Percentiles rank a stretch among this genome's conserved stretches.
These are phyloP conservation scores for Reutealis trisperma DNA, from an alignment of 345 rosid species.

Conservation along the genomic window DNA sequence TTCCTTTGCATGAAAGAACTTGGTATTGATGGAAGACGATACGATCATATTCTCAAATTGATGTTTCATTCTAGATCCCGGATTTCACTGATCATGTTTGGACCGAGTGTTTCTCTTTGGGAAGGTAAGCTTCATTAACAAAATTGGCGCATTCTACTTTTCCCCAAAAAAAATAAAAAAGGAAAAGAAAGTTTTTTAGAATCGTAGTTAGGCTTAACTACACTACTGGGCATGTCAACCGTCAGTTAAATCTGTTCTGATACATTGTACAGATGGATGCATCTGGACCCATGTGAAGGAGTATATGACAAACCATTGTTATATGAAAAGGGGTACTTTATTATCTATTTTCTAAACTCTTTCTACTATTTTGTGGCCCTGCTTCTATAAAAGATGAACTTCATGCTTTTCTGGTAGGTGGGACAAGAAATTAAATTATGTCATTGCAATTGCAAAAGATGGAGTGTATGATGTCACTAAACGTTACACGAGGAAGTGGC, in stretches of 20 bases:
- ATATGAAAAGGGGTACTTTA: constrained; percentile 81
- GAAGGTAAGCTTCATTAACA: constrained; percentile 55
- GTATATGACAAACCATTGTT: constrained; percentile 73
- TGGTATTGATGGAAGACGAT: constrained; percentile 5
- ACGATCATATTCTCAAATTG: neutral
- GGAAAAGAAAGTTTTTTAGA: neutral
- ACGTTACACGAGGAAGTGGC: constrained; percentile 96
- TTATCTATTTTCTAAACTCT: constrained; percentile 6
- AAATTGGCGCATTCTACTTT: constrained; percentile 10
- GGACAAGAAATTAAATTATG: constrained; percentile 70
- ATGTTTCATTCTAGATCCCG: constrained; percentile 53
- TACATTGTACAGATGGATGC: constrained; percentile 74
- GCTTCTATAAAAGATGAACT: neutral
- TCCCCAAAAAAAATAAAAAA: no score
- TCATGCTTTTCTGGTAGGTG: constrained; percentile 50
- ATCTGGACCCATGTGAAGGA: constrained; percentile 93
- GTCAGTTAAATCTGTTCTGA: constrained; percentile 6
- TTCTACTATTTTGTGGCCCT: neutral
- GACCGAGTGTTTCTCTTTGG: constrained; percentile 91
- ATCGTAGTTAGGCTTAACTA: constrained; percentile 8
- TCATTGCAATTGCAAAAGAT: constrained; percentile 75
- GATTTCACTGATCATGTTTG: constrained; percentile 93
- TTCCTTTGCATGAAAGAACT: neutral
- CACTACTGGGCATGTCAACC: neutral
- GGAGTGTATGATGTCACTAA: constrained; percentile 92